Conservation (phyloP, 768 basidiomycete species). For the Hydnomerulius pinastri region DNA sequence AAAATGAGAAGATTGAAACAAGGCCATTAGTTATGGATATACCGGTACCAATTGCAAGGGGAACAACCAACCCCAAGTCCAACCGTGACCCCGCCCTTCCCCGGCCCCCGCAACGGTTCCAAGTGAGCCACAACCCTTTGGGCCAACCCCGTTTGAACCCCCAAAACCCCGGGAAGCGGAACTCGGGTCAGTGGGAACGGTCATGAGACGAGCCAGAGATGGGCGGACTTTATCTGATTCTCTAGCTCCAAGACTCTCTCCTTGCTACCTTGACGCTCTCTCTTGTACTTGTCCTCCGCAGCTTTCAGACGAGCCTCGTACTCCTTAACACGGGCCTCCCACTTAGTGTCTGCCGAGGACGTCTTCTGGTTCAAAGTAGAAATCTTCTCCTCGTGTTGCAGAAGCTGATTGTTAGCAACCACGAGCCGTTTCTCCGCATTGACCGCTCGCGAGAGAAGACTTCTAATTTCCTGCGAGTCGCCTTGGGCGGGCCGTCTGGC, state of each 20-base stretch:
- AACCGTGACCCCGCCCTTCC: conserved; percentile 16
- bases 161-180: conserved; percentile 59
- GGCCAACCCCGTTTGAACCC: conserved; percentile 76
- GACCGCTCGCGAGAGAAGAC: conserved; percentile 69
- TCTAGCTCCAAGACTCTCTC: conserved; percentile 78
- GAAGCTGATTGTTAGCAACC: conserved; percentile 81
- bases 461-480: conserved; percentile 70
- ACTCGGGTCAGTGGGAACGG: background rate
- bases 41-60: background rate
- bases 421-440: conserved; percentile 89
- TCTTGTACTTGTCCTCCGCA: conserved; percentile 90
- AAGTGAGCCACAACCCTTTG: conserved; percentile 57
- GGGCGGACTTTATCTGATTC: conserved; percentile 61
- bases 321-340: conserved; percentile 95
- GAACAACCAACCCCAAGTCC: conserved; percentile 22
- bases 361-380: conserved; percentile 73
- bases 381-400: conserved; percentile 83
- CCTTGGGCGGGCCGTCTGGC: conserved; percentile 60
- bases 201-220: conserved; percentile 3
- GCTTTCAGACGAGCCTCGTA: conserved; percentile 80
- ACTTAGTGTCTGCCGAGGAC: conserved; percentile 75
- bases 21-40: no score
- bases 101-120: conserved; percentile 33
- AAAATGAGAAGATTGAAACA: background rate
- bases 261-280: conserved; percentile 92